Evolutionary conservation across 2,329 filamentous ascomycete genomes (phyloP), one percentile per base, ranked within the genome.

Genomic region (Colletotrichum eleusines): DNA sequence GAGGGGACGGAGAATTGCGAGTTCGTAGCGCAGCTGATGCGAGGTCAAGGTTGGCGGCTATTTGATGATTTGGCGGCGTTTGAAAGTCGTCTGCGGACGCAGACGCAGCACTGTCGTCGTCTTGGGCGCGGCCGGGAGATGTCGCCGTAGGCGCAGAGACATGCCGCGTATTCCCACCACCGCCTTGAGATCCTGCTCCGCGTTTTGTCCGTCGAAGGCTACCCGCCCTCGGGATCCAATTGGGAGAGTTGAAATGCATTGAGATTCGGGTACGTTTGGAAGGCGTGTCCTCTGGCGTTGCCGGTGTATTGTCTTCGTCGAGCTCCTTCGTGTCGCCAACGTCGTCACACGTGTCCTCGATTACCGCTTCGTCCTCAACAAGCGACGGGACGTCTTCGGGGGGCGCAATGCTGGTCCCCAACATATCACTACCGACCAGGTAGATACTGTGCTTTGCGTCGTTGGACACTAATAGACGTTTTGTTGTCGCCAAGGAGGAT

Each of bases 181-280:
- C 79, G n/a, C 53, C 53, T 74, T 78, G 81, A 31, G 80, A 77
- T 63, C 84, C 81, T 72, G 80, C 79, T 69, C 82, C 83, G 71
- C 86, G 84, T 78, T 89, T 90, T 38, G 84, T 80, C 28, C 86
- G 85, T 59, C 88, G 85, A 63, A 90, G 76, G 78, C 89, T 91
- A 65, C 87, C 85, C 11, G 85, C 83, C 76, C 82, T 86, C 42
- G 86, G 80, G 72, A 89, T 86, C 88, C 88, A 90, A 60, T 81
- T 83, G 20, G 88, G 84, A 1, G 88, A 87, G 71, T 83, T 83
- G 71, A 91, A 88, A 65, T 89, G 87, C 83, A 89, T 86, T 20
- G 89, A 90, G 33, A 88, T 80, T 64, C 82, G 84, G 16, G 86
- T 80, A 61, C 78, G 81, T 74, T 83, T 85, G 9, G 83, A 81